Base-by-base conservation (phyloP, 805 yeast genomes). In the Hanseniaspora thailandica region DNA sequence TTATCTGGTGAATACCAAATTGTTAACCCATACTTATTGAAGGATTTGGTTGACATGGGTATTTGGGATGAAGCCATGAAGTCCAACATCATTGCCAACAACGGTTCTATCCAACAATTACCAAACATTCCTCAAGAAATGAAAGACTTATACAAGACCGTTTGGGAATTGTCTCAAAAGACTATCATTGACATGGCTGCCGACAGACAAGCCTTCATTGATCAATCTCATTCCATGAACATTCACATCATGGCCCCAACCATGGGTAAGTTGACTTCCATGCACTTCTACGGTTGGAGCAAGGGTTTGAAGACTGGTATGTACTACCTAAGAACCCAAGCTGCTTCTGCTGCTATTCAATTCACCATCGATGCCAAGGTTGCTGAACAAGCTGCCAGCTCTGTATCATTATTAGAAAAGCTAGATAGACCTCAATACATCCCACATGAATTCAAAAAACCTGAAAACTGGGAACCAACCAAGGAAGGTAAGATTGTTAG, bases 231-330 rank as follows among this genome's bases (percentile, higher is more conserved):
- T 73, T 82, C 93, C 45, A 73, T 93, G 75, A 93, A 90, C 68
- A 80, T 93, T 58, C 89, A 86, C 71, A 75, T 93, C 68, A 80
- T 77, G 66, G 82, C 81, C 57, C 97, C 97, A 56, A 88, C 97
- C 2, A 85, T 87, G 90, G 95, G 96, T 62, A 93, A 93, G 69
- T 76, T 93, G 65, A 93, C 97, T 5, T 81, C 93, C 59, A 93
- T 93, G 97, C 98, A 93, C 69, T 93, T 93, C 75, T 90, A 93
- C 66, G 97, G 96, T 46, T 93, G 98, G 98, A 85, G 86, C 74
- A 87, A 85, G 74, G 98, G 98, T 57, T 77, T 93, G 66, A 93
- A 93, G 77, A 93, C 98, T 5, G 98, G 98, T 64, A 90, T 93
- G 94, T 93, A 93, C 75, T 93, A 93, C 71, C 74, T 93, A 68